Evolutionary conservation across 2,329 filamentous ascomycete species (phyloP), one percentile per base, ranked within the genome.

Genomic region (Pleurostoma richardsiae): DNA sequence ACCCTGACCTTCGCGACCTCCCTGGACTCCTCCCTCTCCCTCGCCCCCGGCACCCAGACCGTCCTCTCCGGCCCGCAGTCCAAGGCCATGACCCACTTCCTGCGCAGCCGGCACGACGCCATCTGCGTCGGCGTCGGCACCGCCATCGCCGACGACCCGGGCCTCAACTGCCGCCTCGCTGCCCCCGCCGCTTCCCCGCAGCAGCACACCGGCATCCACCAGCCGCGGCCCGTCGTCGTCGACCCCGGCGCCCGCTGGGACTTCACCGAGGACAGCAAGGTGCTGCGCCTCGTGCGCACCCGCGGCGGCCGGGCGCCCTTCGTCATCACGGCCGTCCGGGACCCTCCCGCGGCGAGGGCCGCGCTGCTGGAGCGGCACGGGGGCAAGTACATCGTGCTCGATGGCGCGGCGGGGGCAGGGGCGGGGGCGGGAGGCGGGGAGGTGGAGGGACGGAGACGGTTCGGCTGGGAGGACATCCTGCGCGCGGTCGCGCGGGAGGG

Each of bases 1-100:
- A 96, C 91, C 3, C 75, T 96, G 39, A 96, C 92, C 10, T 97
- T 91, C 66, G 92, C 94, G 27, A 86, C 85, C 5, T 96, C 91
- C 4, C 84, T 99, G 55, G 92, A 97, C 69, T 85, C 86, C 39
- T 80, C 83, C 45, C 76, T 95, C 43, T 81, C 90, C 2, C 76
- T 92, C 29, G 76, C 84, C 0, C 89, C 90, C 0, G 90, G 90
- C 10, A 74, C 82, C n/a, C 87, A 86, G 54, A 97, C 92, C 3
- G 74, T 79, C 0, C 79, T 97, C 10, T 97, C 92, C 1, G 91
- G 91, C 4, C 80, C 86, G 0, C 76, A 84, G 52, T 89, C 89
- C 36, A 96, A 96, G 66, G 80, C 88, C 45, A 95, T 97, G 89
- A 96, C 92, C 0, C 92, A 97, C 66, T 89, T 87, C 62, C 79